phyloP scores from a whole-genome alignment of 2,329 filamentous ascomycete species.

The Sporothrix mexicana region DNA sequence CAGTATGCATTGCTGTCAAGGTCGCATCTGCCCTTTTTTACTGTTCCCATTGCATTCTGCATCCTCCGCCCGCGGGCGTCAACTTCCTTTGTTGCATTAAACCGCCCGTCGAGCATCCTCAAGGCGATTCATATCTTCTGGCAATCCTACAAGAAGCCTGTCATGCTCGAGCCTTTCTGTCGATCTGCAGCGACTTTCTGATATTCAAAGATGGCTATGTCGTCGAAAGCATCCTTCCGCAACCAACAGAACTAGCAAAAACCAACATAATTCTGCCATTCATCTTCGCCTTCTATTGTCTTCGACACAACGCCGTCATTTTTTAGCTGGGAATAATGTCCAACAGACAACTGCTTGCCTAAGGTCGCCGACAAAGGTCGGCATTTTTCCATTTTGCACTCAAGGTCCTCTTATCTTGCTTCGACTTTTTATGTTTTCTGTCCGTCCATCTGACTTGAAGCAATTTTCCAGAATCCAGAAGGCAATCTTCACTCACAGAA shows the following conservation, averaged over 20 bases:
- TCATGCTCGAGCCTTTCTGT: neutral
- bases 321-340: neutral
- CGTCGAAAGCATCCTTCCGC: slow-evolving; percentile 17
- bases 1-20: slow-evolving; percentile 14
- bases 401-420: neutral
- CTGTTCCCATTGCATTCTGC: neutral
- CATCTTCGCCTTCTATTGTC: neutral
- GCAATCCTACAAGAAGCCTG: neutral
- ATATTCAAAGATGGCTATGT: neutral
- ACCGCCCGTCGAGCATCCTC: neutral
- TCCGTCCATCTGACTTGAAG: neutral
- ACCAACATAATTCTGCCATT: too few relatives aligned
- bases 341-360: neutral
- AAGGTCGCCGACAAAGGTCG: neutral
- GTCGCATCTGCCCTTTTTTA: slow-evolving; percentile 10
- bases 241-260: slow-evolving; percentile 10
- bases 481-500: too few relatives aligned
- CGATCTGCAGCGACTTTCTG: neutral
- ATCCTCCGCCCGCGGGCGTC: slow-evolving; percentile 5
- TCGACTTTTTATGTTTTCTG: neutral
- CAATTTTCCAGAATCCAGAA: too few relatives aligned
- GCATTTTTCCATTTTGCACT: neutral
- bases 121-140: neutral
- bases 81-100: slow-evolving; percentile 1
- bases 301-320: neutral